phyloP scores from a whole-genome alignment of 495 filamentous ascomycete species.

The Neurospora discreta region DNA sequence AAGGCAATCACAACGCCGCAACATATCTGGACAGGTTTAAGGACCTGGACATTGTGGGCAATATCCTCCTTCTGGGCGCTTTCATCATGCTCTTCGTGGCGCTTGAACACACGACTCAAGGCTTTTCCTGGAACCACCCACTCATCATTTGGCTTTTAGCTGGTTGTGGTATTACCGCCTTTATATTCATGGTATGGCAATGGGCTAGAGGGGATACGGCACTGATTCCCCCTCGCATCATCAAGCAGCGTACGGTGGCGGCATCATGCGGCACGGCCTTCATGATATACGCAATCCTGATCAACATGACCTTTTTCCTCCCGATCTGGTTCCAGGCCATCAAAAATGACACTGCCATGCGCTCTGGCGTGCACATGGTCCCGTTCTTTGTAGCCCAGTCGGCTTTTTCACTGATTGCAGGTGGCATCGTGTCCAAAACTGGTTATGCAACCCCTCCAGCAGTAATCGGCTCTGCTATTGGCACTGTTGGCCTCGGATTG shows the following conservation, averaged over 20 bases:
- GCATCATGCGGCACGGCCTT: constrained; percentile 33
- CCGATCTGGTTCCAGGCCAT: constrained; percentile 63
- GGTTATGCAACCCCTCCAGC: constrained; percentile 42
- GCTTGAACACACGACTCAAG: constrained; percentile 36
- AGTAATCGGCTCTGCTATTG: constrained; percentile 39
- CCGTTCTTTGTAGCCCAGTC: constrained; percentile 53
- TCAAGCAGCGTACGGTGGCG: constrained; percentile 52
- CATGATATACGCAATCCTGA: constrained; percentile 24
- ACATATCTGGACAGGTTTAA: constrained; percentile 19
- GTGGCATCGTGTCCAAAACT: constrained; percentile 18
- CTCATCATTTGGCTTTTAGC: constrained; percentile 23
- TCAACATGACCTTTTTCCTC: constrained; percentile 47
- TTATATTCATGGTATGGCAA: constrained; percentile 12
- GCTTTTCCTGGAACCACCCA: constrained; percentile 30
- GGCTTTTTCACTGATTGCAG: constrained; percentile 43
- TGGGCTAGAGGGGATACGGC: constrained; percentile 20
- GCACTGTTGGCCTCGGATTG: constrained; percentile 50
- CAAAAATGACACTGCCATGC: constrained; percentile 48
- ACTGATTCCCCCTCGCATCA: constrained; percentile 16
- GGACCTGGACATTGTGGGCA: constrained; percentile 36
- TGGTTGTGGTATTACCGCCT: constrained; percentile 27
- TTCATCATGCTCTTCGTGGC: constrained; percentile 37
- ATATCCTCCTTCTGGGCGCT: constrained; percentile 32
- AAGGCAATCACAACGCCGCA: constrained; percentile 13
- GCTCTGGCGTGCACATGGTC: constrained; percentile 57